These are phyloP conservation scores for Kuraishia ogatae DNA, from an alignment of 805 yeast genomes.

Conservation along the genomic window DNA sequence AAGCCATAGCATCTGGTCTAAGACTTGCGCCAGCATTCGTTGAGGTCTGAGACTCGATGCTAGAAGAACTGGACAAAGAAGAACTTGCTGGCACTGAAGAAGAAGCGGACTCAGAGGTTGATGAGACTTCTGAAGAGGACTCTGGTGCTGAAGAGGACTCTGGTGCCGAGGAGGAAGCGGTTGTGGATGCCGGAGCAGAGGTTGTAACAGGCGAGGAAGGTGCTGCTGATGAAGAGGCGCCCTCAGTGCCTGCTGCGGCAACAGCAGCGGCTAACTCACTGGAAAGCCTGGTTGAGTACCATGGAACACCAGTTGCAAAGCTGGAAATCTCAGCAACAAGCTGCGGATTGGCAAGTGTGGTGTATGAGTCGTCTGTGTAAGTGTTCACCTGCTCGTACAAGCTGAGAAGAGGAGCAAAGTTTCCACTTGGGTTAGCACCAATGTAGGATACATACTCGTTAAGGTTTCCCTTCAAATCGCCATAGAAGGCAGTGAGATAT, in stretches of 20 bases:
- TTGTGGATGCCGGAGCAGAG: background rate
- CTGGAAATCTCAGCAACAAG: conserved; percentile 2
- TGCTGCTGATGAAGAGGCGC: conserved; percentile 1
- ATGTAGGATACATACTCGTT: conserved; percentile 24
- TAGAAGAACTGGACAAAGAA: background rate
- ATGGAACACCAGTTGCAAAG: conserved; percentile 17
- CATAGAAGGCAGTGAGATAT: conserved; percentile 27
- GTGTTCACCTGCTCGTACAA: conserved; percentile 20
- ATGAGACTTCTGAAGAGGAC: conserved; percentile 1
- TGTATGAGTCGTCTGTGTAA: conserved; percentile 28
- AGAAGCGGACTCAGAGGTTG: background rate
- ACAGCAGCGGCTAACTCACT: conserved; percentile 10
- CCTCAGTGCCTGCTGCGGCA: conserved; percentile 2
- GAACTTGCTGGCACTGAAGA: background rate
- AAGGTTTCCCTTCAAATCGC: conserved; percentile 24
- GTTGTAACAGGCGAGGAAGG: background rate
- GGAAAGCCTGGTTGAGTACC: conserved; percentile 23
- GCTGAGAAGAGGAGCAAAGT: conserved; percentile 15
- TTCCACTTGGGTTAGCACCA: conserved; percentile 17
- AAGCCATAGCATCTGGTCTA: background rate
- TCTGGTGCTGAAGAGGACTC: conserved; percentile 2
- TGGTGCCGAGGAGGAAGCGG: too few relatives aligned
- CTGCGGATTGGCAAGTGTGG: conserved; percentile 19
- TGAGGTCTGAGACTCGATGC: background rate
- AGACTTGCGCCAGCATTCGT: background rate